A percentile compares a stretch with the other conserved stretches of the same genome.
phyloP scores from a whole-genome alignment of 768 basidiomycete species.

The Ephemerocybe angulata region DNA sequence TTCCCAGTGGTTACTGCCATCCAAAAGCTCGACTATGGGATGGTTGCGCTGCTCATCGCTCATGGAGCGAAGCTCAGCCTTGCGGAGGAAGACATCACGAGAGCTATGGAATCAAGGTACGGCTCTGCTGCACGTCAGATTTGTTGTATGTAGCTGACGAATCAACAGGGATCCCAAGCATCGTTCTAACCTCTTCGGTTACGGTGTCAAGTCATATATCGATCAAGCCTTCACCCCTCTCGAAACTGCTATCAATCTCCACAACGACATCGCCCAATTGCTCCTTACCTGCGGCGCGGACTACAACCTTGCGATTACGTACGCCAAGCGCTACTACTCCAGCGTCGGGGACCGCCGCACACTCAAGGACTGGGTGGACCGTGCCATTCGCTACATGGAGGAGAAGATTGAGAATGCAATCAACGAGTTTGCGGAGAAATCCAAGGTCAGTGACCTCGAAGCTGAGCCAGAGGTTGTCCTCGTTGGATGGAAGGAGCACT shows the following conservation, averaged over 20 bases:
- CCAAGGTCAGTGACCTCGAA: not conserved
- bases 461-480: not conserved
- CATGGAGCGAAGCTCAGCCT: slow-evolving; percentile 37
- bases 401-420: slow-evolving; percentile 21
- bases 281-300: slow-evolving; percentile 37
- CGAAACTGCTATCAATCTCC: slow-evolving; percentile 33
- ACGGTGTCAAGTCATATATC: slow-evolving; percentile 24
- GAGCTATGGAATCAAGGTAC: slow-evolving; percentile 32
- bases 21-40: slow-evolving; percentile 28
- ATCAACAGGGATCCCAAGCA: slow-evolving; percentile 13
- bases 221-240: slow-evolving; percentile 28
- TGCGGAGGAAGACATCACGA: slow-evolving; percentile 32
- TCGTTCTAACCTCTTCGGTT: slow-evolving; percentile 17
- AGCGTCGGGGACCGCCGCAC: slow-evolving; percentile 20
- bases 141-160: not conserved
- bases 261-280: slow-evolving; percentile 37
- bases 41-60: slow-evolving; percentile 36
- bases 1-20: slow-evolving; percentile 41
- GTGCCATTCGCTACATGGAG: slow-evolving; percentile 21
- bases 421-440: not conserved
- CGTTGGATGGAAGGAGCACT: slow-evolving; percentile 12
- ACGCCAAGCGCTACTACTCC: slow-evolving; percentile 17
- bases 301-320: slow-evolving; percentile 29
- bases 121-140: slow-evolving; percentile 7
- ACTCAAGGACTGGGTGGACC: slow-evolving; percentile 38